Evolutionary conservation across 2,329 filamentous ascomycete species (phyloP).

Genomic region (Pestalotiopsis sp.): DNA sequence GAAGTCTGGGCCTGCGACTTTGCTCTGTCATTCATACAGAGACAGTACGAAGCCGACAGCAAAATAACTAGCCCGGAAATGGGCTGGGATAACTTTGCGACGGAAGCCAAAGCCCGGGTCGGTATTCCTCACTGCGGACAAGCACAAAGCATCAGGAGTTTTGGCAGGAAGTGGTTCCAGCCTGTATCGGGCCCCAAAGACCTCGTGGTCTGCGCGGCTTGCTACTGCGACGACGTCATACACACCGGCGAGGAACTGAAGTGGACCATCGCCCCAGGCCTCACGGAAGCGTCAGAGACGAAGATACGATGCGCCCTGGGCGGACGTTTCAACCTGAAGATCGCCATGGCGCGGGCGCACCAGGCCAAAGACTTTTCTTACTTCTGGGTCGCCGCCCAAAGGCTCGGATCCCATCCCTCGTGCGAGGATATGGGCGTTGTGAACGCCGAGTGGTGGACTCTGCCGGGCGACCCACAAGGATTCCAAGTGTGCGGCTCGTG

Average conservation of each 20-base stretch:
- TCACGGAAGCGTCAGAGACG: slow-evolving; percentile 10
- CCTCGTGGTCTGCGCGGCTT: slow-evolving; percentile 37
- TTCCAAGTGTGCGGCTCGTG: slow-evolving; percentile 41
- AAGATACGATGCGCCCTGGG: slow-evolving; percentile 29
- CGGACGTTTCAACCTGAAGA: slow-evolving; percentile 31
- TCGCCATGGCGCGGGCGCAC: slow-evolving; percentile 33
- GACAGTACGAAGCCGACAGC: slow-evolving; percentile 28
- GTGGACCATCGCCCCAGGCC: slow-evolving; percentile 22
- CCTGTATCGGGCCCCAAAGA: slow-evolving; percentile 24
- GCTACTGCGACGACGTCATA: slow-evolving; percentile 39
- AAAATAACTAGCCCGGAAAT: slow-evolving; percentile 20
- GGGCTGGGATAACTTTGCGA: slow-evolving; percentile 35
- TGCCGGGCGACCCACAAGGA: slow-evolving; percentile 30
- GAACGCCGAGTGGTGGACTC: slow-evolving; percentile 36
- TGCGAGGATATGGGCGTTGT: slow-evolving; percentile 34
- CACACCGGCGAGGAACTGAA: slow-evolving; percentile 31
- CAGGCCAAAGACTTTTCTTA: slow-evolving; percentile 30
- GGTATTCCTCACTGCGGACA: slow-evolving; percentile 30
- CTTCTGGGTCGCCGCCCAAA: slow-evolving; percentile 36
- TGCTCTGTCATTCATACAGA: slow-evolving; percentile 30
- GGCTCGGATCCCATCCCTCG: slow-evolving; percentile 28
- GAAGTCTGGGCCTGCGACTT: slow-evolving; percentile 34
- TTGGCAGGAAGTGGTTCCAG: slow-evolving; percentile 35
- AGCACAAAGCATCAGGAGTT: slow-evolving; percentile 19
- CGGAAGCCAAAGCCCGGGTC: slow-evolving; percentile 30